Evolutionary conservation across 768 basidiomycete species (phyloP).

Genomic region (Exidia glandulosa): DNA sequence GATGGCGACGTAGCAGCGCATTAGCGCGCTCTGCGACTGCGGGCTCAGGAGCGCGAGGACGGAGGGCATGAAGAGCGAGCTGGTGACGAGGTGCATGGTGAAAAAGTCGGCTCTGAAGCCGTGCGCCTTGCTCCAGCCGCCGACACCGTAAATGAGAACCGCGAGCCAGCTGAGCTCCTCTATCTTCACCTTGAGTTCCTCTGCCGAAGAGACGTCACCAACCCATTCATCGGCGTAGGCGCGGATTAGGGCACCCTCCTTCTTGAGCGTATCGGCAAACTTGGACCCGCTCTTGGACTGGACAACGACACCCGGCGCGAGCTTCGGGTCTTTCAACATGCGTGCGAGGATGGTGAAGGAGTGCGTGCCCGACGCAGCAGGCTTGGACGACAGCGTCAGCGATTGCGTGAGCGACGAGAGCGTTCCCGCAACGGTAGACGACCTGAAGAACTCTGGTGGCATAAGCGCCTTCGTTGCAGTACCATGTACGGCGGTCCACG

Average conservation of each 20-base stretch:
- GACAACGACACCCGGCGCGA: conserved; percentile 2
- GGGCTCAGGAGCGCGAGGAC: conserved; percentile 23
- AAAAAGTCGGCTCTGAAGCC: conserved; percentile 49
- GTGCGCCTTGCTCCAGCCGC: conserved; percentile 33
- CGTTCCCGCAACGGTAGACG: neutral
- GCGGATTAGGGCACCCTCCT: conserved; percentile 11
- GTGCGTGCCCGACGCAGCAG: conserved; percentile 19
- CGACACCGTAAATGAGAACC: conserved; percentile 43
- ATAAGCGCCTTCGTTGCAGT: conserved; percentile 26
- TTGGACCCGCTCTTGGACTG: conserved; percentile 2
- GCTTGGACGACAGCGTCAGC: neutral
- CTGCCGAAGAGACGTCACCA: conserved; percentile 3
- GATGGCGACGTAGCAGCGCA: conserved; percentile 37
- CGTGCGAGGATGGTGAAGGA: conserved; percentile 44
- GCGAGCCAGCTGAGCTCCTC: conserved; percentile 53
- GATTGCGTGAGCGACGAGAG: neutral
- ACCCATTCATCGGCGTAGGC: conserved; percentile 8
- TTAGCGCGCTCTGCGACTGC: conserved; percentile 30
- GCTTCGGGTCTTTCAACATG: conserved; percentile 36
- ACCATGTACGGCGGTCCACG: conserved; percentile 40
- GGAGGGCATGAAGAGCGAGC: conserved; percentile 38
- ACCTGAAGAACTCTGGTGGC: conserved; percentile 14
- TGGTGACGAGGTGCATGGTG: conserved; percentile 40
- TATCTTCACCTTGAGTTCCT: conserved; percentile 39
- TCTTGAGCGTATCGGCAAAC: conserved; percentile 6